phyloP scores from a whole-genome alignment of 2,329 filamentous ascomycete species.

The Ceratocystis colombiana region DNA sequence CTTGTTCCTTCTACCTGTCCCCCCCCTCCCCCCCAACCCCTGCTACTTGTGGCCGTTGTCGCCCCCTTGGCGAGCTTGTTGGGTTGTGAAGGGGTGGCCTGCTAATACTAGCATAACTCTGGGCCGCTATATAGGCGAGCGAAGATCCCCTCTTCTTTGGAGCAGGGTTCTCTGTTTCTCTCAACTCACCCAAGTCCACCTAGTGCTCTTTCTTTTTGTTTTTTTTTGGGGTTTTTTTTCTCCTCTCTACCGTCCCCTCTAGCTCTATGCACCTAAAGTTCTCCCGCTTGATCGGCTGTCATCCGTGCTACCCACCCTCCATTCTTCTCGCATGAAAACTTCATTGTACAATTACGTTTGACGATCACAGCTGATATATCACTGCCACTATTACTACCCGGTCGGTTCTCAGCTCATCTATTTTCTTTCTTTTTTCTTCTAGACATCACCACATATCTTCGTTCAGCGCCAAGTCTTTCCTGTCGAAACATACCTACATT shows the following conservation, averaged over 20 bases:
- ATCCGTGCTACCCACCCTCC: conserved; percentile 6
- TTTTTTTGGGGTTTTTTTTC: neutral
- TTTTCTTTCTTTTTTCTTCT: conserved; percentile 8
- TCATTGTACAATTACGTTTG: neutral
- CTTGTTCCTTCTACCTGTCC: neutral
- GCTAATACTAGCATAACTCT: neutral
- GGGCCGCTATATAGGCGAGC: conserved; percentile 12
- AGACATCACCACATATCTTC: neutral
- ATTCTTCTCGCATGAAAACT: conserved; percentile 12
- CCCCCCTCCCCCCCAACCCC: neutral
- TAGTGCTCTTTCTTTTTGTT: too few relatives aligned
- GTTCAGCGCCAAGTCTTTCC: conserved; percentile 8
- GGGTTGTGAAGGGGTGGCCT: neutral
- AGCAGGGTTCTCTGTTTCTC: conserved; percentile 4
- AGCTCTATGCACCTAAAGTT: neutral
- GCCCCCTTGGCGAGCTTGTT: neutral
- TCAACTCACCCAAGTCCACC: neutral
- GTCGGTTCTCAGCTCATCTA: conserved; percentile 4
- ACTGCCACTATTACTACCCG: conserved; percentile 6
- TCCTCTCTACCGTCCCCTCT: conserved; percentile 7
- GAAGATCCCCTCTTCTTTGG: conserved; percentile 11
- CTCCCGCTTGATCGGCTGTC: conserved; percentile 13
- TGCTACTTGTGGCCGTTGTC: neutral
- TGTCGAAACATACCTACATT: conserved; percentile 4
- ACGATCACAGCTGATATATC: neutral